phyloP scores from a whole-genome alignment of 192 early-diverging fungal species.

The Linnemannia exigua region DNA sequence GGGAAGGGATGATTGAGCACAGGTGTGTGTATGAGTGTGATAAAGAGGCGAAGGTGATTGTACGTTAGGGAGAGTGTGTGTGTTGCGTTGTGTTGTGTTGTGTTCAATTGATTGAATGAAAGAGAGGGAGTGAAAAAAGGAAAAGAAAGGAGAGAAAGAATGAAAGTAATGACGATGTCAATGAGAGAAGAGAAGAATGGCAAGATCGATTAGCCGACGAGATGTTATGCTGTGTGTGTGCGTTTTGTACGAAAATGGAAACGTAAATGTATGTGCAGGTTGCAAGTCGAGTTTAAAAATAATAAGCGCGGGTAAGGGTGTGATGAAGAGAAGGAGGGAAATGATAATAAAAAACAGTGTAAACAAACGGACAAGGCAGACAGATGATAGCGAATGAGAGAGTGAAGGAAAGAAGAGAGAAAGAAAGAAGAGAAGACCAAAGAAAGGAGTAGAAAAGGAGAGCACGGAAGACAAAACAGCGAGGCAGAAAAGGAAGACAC shows the following conservation, averaged over 20 bases:
- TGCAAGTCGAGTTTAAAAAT: background rate
- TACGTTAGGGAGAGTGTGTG: background rate
- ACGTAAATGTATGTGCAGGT: background rate
- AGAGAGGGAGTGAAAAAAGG: background rate
- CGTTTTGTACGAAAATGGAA: background rate
- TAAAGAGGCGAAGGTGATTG: background rate
- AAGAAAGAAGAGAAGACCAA: background rate
- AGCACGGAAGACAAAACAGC: background rate
- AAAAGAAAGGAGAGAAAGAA: background rate
- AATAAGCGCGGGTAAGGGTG: background rate
- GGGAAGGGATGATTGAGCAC: background rate
- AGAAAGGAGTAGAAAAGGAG: background rate
- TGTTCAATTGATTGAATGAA: background rate
- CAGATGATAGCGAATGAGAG: background rate
- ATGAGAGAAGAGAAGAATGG: background rate
- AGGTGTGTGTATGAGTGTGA: background rate
- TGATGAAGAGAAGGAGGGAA: background rate
- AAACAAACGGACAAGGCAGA: background rate
- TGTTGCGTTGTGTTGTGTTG: no score
- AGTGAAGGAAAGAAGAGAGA: background rate
- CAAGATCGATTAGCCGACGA: background rate
- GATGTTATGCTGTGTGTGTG: background rate
- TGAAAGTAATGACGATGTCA: background rate
- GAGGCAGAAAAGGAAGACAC: background rate
- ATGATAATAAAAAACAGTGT: background rate